Conservation (phyloP, 345 rosid species). For the Syzygium jambos region DNA sequence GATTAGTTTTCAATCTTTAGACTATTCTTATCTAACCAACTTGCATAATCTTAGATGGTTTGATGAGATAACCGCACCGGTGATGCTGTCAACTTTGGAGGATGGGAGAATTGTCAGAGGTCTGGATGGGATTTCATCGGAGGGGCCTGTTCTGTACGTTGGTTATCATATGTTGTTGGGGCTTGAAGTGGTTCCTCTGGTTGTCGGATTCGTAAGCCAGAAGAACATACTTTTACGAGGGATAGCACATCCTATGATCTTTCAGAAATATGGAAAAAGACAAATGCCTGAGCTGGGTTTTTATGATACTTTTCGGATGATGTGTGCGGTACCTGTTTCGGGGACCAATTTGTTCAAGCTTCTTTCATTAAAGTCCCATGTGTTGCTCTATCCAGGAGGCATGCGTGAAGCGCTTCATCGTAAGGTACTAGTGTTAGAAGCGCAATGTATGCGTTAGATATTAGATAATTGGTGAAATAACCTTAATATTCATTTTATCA, state of each 20-base stretch:
- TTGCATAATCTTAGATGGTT: conserved; percentile 15
- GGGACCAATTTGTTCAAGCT: conserved; percentile 44
- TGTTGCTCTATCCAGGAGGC: conserved; percentile 79
- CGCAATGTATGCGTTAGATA: not conserved
- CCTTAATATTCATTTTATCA: no score
- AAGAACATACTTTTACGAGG: conserved; percentile 58
- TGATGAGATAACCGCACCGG: conserved; percentile 31
- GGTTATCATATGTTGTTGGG: conserved; percentile 81
- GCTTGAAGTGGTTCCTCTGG: conserved; percentile 39
- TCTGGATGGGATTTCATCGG: conserved; percentile 61
- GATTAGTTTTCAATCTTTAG: not conserved
- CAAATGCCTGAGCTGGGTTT: conserved; percentile 14
- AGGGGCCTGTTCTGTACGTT: conserved; percentile 70
- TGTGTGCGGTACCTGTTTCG: conserved; percentile 74
- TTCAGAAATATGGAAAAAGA: conserved; percentile 22
- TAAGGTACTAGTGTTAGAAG: conserved; percentile 30
- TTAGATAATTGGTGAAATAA: no score
- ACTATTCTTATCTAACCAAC: not conserved
- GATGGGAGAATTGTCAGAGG: conserved; percentile 58
- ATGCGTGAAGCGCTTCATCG: conserved; percentile 75
- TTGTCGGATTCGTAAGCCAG: conserved; percentile 26
- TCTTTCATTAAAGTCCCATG: conserved; percentile 52
- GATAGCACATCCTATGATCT: conserved; percentile 58
- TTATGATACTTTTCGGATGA: conserved; percentile 35
- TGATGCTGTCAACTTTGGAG: conserved; percentile 62